phyloP scores from a whole-genome alignment of 2,329 filamentous ascomycete genomes.

The Rutstroemia sp. region DNA sequence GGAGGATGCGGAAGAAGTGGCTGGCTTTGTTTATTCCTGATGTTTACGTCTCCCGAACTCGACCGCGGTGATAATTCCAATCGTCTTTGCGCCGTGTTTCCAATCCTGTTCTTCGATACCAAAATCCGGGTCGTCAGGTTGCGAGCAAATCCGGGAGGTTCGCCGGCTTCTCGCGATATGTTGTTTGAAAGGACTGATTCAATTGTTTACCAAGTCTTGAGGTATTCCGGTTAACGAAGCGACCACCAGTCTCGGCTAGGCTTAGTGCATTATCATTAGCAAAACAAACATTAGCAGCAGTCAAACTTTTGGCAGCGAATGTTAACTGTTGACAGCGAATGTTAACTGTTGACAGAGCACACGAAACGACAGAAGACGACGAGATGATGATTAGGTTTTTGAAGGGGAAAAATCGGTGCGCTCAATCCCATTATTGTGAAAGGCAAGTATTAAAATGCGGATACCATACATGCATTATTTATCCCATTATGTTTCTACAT shows the following conservation, averaged over 20 bases:
- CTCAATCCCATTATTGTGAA: no score
- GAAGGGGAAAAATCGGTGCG: no score
- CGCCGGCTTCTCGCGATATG: conserved; percentile 8
- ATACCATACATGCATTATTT: not conserved
- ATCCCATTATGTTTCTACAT: no score
- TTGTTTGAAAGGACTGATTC: conserved; percentile 8
- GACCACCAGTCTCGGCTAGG: not conserved
- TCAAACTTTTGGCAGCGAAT: no score
- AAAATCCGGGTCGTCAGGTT: not conserved
- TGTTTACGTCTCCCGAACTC: not conserved
- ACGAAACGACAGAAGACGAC: no score
- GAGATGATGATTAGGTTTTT: no score
- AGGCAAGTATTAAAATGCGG: not conserved
- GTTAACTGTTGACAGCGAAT: no score
- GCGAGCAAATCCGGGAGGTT: not conserved
- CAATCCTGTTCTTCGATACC: conserved; percentile 1
- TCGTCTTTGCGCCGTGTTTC: not conserved
- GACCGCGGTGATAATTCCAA: not conserved
- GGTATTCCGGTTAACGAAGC: conserved; percentile 11
- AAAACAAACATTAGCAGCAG: conserved; percentile 5
- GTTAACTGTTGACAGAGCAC: no score
- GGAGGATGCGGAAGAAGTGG: conserved; percentile 11
- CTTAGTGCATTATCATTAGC: not conserved
- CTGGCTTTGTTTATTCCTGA: conserved; percentile 22
- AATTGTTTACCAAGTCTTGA: conserved; percentile 10